phyloP scores from a whole-genome alignment of 106 monocot species.

The Acorus gramineus region DNA sequence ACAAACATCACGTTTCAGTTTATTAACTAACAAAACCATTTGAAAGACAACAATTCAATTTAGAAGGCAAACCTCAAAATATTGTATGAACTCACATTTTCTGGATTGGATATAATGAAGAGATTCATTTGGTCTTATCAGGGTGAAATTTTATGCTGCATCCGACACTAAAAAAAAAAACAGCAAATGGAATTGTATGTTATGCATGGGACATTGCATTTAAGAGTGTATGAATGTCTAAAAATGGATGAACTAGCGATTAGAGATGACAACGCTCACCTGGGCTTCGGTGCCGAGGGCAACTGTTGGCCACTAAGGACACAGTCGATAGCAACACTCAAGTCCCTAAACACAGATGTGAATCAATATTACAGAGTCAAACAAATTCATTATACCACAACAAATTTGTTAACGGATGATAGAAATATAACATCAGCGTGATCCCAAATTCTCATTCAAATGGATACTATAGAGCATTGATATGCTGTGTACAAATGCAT shows the following conservation, averaged over 20 bases:
- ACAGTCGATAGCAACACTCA: conserved; percentile 82
- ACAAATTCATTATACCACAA: neutral
- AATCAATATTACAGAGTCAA: neutral
- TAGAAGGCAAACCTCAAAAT: too few species aligned
- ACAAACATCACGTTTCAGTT: too few species aligned
- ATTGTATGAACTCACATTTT: too few species aligned
- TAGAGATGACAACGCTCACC: conserved; percentile 16
- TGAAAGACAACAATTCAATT: too few species aligned
- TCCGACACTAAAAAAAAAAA: conserved; percentile 46
- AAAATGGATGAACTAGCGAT: neutral
- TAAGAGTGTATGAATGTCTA: too few species aligned
- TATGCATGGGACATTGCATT: too few species aligned
- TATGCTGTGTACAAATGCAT: neutral
- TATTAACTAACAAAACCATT: too few species aligned
- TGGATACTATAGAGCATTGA: too few species aligned
- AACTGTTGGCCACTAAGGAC: conserved; percentile 73
- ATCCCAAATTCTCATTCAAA: too few species aligned
- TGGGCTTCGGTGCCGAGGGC: conserved; percentile 50
- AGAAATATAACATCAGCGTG: neutral
- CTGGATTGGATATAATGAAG: neutral
- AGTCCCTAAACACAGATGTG: conserved; percentile 33
- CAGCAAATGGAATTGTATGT: neutral
- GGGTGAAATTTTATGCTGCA: conserved; percentile 97
- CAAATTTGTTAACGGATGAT: neutral
- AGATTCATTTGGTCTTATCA: neutral